These are phyloP conservation scores for Scutellaria minor DNA, from an alignment of 257 asterid genomes.

Conservation along the genomic window DNA sequence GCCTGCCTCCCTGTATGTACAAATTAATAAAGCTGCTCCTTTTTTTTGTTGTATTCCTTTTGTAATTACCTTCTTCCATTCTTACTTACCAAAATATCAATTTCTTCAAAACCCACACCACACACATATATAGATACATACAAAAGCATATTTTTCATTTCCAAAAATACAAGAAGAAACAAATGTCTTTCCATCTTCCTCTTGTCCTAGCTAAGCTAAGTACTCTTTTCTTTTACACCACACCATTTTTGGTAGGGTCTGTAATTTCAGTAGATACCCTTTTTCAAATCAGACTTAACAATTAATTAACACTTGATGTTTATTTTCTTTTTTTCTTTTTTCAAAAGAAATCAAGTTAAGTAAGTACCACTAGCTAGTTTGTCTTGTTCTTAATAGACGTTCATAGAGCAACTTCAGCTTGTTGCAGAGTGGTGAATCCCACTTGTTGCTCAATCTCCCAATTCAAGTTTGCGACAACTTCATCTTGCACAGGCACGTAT, in stretches of 20 bases:
- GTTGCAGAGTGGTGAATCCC: conserved; percentile 44
- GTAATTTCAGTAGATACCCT: conserved; percentile 31
- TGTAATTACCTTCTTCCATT: conserved; percentile 32
- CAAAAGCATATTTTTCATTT: conserved; percentile 44
- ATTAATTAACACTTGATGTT: neutral
- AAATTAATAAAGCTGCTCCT: conserved; percentile 48
- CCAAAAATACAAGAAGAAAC: conserved; percentile 43
- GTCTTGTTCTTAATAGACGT: neutral
- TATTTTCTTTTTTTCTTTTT: neutral
- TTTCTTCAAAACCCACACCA: conserved; percentile 19
- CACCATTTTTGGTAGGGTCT: conserved; percentile 42
- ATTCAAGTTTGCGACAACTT: conserved; percentile 46
- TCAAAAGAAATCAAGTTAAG: neutral
- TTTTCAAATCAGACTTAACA: neutral
- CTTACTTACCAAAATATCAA: conserved; percentile 25
- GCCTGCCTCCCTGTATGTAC: neutral
- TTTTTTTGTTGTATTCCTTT: conserved; percentile 42
- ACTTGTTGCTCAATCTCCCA: conserved; percentile 54
- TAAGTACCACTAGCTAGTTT: neutral
- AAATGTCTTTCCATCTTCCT: conserved; percentile 9
- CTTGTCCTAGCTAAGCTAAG: neutral
- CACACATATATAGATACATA: neutral
- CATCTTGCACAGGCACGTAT: conserved; percentile 59
- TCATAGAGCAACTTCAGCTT: conserved; percentile 44
- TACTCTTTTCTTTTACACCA: conserved; percentile 14